Evolutionary conservation across 1,139 yeast species (phyloP), one percentile per base, ranked within the genome.

Genomic region (Arxiozyma slooffiae): DNA sequence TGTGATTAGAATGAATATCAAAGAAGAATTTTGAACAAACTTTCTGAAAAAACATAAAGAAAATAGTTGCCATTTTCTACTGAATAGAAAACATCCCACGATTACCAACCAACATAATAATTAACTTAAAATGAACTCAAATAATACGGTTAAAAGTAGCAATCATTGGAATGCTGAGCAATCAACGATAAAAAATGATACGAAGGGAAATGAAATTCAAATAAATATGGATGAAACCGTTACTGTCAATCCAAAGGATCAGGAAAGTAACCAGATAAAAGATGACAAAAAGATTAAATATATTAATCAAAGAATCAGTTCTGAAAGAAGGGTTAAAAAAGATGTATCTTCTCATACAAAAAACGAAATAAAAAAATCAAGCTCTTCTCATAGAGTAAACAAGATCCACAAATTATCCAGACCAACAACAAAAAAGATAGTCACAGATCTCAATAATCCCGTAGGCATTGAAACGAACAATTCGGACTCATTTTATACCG

Each of bases 401-500:
- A 43, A 43, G 21, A 7, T 34, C 20, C 46, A 37, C 5, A 26
- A 30, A 26, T 17, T n/a, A 30, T 26, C 38, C 36, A 22, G n/a
- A 22, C 3, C 18, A 21, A 2, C 18, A 21, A 14, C 37, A 42
- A 42, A 42, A 18, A 42, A 42, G 22, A 24, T 30, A 30, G 40
- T 21, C 14, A 43, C 3, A 17, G 5, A 17, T 7, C 4, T 26
- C 24, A n/a, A 21, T 11, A 37, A 38, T n/a, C 8, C 26, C 6
- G 14, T 16, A 9, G n/a, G 43, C 21, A 16, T 7, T 4, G n/a
- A 16, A 11, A 30, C 47, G 16, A 30, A 46, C 40, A 30, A 41
- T 39, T 17, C 45, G 7, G 51, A 52, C 41, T 41, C 53, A 14
- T 62, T 62, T 42, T 59, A 58, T 44, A 57, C 54, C 11, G 67